These are phyloP conservation scores for Chalara sp. DNA, from an alignment of 2,329 filamentous ascomycete genomes.

Conservation along the genomic window DNA sequence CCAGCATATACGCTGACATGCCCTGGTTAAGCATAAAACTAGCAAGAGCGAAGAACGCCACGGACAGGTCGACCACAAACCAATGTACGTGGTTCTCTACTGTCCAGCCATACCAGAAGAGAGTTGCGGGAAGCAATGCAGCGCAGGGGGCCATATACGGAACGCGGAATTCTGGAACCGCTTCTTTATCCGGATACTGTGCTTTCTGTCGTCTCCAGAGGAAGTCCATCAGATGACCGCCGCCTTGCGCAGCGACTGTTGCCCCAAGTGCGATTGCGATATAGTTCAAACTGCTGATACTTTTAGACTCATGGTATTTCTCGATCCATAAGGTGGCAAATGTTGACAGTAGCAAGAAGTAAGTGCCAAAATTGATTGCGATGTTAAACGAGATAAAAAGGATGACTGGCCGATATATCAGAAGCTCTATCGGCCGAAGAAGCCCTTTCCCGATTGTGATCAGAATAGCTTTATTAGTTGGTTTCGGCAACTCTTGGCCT, in stretches of 20 bases:
- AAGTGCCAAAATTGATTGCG: not conserved
- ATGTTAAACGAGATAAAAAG: not conserved
- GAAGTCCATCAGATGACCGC: constrained; percentile 20
- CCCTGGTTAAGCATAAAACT: constrained; percentile 21
- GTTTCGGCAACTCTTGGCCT: not conserved
- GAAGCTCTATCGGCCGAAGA: not conserved
- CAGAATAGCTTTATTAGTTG: not conserved
- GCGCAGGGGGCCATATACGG: constrained; percentile 49
- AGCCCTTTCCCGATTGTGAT: not conserved
- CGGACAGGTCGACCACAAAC: constrained; percentile 48
- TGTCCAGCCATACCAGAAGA: constrained; percentile 51
- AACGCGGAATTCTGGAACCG: constrained; percentile 56
- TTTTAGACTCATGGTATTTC: not conserved
- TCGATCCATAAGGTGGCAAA: not conserved
- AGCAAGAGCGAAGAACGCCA: constrained; percentile 39
- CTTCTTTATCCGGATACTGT: constrained; percentile 40
- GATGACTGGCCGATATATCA: not conserved
- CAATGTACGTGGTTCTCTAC: constrained; percentile 42
- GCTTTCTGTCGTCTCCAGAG: constrained; percentile 6
- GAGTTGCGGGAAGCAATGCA: constrained; percentile 45
- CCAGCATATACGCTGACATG: constrained; percentile 41
- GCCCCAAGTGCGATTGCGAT: not conserved
- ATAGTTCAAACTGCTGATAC: not conserved
- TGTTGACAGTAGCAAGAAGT: not conserved
- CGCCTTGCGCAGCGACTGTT: constrained; percentile 35